Evolutionary conservation across 345 rosid species (phyloP).

Genomic region (Clarkia xantiana): DNA sequence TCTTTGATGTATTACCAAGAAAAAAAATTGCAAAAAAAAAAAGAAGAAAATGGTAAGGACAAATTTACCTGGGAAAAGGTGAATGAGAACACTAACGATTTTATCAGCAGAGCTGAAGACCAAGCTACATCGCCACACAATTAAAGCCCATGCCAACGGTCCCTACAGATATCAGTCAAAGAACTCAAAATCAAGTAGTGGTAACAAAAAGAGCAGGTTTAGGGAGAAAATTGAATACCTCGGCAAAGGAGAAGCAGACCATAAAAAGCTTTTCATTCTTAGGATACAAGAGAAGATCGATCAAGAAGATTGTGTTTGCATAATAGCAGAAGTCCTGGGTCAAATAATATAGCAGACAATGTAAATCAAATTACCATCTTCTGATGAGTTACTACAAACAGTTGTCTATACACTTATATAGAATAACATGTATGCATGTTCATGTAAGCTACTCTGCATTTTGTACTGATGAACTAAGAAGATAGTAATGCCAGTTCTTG

Average conservation of each 20-base stretch:
- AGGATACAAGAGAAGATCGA: constrained; percentile 69
- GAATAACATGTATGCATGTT: no score
- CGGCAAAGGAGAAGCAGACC: constrained; percentile 98
- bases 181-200: constrained; percentile 3
- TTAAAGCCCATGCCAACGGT: constrained; percentile 91
- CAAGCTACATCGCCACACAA: constrained; percentile 95
- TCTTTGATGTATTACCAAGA: no score
- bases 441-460: no score
- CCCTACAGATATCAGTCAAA: constrained; percentile 38
- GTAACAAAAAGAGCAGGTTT: constrained; percentile 3
- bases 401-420: no score
- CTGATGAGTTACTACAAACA: no score
- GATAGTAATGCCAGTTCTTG: no score
- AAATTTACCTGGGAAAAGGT: constrained; percentile 83
- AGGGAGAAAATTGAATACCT: constrained; percentile 31
- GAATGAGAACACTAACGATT: constrained; percentile 90
- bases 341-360: constrained; percentile 1
- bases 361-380: no score
- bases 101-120: constrained; percentile 92
- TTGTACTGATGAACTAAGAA: no score
- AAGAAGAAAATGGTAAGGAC: not conserved
- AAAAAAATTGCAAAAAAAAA: no score
- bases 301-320: constrained; percentile 89
- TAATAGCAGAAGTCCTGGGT: constrained; percentile 90
- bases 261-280: constrained; percentile 80